These are phyloP conservation scores for Stachybotrys elegans DNA, from an alignment of 2,329 filamentous ascomycete species.

Conservation along the genomic window DNA sequence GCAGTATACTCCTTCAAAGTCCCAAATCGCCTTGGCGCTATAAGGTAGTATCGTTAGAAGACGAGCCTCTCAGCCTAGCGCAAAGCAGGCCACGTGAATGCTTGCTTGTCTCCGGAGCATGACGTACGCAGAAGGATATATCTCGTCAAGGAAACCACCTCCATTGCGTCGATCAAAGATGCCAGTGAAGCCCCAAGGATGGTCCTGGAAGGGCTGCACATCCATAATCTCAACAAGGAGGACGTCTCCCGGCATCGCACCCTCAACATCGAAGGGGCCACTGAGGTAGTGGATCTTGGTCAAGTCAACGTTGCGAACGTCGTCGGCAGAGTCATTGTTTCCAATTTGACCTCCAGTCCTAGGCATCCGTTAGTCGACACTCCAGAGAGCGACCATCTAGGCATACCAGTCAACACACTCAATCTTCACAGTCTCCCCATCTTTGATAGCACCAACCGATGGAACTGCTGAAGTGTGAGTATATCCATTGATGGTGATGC, in stretches of 20 bases:
- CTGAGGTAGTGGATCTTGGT: constrained; percentile 83
- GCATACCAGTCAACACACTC: constrained; percentile 73
- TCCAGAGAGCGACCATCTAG: not conserved
- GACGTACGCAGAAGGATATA: constrained; percentile 76
- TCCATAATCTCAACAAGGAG: constrained; percentile 88
- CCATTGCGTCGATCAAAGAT: constrained; percentile 77
- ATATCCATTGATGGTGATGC: not conserved
- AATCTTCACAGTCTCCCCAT: constrained; percentile 87
- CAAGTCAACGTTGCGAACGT: constrained; percentile 78
- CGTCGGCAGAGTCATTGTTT: constrained; percentile 87
- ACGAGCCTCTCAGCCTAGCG: too few relatives aligned
- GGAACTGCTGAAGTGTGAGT: constrained; percentile 55
- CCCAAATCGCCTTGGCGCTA: constrained; percentile 53
- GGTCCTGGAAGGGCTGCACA: constrained; percentile 79
- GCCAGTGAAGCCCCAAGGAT: constrained; percentile 87
- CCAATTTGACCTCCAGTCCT: constrained; percentile 73
- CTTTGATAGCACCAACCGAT: constrained; percentile 64
- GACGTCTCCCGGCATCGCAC: constrained; percentile 78
- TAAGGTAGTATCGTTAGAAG: too few relatives aligned
- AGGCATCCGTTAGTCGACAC: not conserved
- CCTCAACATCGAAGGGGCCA: constrained; percentile 82
- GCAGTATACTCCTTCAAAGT: constrained; percentile 61
- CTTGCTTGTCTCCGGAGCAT: too few relatives aligned
- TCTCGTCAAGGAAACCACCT: constrained; percentile 82
- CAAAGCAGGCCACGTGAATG: too few relatives aligned